Conservation (phyloP, 306 rosid species). For the Ceratonia siliqua region DNA sequence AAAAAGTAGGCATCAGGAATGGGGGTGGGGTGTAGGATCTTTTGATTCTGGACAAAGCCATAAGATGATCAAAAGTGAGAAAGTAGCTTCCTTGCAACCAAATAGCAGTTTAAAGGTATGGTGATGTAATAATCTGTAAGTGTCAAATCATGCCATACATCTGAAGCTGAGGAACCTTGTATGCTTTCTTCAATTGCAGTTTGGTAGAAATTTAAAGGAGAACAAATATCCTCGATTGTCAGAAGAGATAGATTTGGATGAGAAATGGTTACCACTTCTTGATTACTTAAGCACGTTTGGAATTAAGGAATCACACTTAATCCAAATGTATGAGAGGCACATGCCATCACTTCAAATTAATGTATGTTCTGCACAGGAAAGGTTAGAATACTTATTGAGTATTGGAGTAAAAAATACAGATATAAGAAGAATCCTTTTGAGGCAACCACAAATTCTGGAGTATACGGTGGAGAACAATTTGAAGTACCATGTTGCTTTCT, state of each 20-base stretch:
- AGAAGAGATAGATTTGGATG: slow-evolving; percentile 72
- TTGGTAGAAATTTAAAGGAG: slow-evolving; percentile 49
- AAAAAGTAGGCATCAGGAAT: slow-evolving; percentile 37
- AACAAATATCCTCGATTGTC: slow-evolving; percentile 66
- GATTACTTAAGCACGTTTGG: slow-evolving; percentile 89
- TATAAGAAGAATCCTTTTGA: slow-evolving; percentile 74
- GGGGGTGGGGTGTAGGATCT: slow-evolving; percentile 40
- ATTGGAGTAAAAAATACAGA: slow-evolving; percentile 90
- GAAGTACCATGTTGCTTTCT: slow-evolving; percentile 83
- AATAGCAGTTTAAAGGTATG: slow-evolving; percentile 62
- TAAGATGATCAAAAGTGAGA: slow-evolving; percentile 37
- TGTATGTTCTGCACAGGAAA: slow-evolving; percentile 77
- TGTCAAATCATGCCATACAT: slow-evolving; percentile 20
- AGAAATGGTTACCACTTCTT: slow-evolving; percentile 87
- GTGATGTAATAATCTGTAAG: slow-evolving; percentile 21
- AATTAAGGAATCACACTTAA: slow-evolving; percentile 86
- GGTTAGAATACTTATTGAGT: slow-evolving; percentile 85
- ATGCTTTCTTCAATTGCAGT: slow-evolving; percentile 48
- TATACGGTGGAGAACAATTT: slow-evolving; percentile 86
- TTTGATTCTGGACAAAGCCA: slow-evolving; percentile 36
- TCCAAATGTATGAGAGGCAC: slow-evolving; percentile 92
- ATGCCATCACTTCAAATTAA: slow-evolving; percentile 91
- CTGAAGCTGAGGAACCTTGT: slow-evolving; percentile 3
- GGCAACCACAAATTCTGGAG: slow-evolving; percentile 90
- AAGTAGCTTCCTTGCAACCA: slow-evolving; percentile 36